A percentile compares a stretch with the other conserved stretches of the same genome.
Evolutionary conservation across 2,329 filamentous ascomycete genomes (phyloP).

Genomic region (Claviceps quebecensis): DNA sequence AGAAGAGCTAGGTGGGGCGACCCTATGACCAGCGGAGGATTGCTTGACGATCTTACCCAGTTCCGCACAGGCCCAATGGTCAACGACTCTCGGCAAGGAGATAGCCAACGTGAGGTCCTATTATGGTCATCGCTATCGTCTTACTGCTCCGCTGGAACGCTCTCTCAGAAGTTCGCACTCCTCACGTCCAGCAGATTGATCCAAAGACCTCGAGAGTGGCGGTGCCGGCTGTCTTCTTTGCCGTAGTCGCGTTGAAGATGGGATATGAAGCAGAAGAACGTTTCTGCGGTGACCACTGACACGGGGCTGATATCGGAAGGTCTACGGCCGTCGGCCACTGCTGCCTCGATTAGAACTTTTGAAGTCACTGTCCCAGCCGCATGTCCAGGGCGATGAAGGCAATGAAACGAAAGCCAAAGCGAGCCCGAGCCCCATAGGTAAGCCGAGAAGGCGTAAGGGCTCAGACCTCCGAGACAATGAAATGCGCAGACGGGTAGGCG

Average conservation of each 20-base stretch:
- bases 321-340: slow-evolving; percentile 15
- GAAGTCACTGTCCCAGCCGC: slow-evolving; percentile 12
- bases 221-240: slow-evolving; percentile 3
- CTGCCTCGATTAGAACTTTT: slow-evolving; percentile 13
- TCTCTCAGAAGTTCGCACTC: slow-evolving; percentile 13
- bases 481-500: neutral
- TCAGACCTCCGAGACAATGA: neutral
- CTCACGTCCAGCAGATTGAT: slow-evolving; percentile 8
- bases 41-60: slow-evolving; percentile 20
- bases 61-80: slow-evolving; percentile 22
- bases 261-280: slow-evolving; percentile 5
- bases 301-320: slow-evolving; percentile 8
- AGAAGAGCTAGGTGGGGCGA: slow-evolving; percentile 3
- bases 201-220: neutral
- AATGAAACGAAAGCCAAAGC: neutral
- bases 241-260: neutral
- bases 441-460: neutral
- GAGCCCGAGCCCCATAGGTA: neutral
- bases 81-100: slow-evolving; percentile 35
- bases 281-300: slow-evolving; percentile 2
- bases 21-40: neutral
- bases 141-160: slow-evolving; percentile 14
- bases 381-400: slow-evolving; percentile 14
- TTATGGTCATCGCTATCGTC: slow-evolving; percentile 26
- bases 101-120: slow-evolving; percentile 26